These are phyloP conservation scores for Sphaerulina vaccinii DNA, from an alignment of 2,329 filamentous ascomycete genomes.

Conservation along the genomic window DNA sequence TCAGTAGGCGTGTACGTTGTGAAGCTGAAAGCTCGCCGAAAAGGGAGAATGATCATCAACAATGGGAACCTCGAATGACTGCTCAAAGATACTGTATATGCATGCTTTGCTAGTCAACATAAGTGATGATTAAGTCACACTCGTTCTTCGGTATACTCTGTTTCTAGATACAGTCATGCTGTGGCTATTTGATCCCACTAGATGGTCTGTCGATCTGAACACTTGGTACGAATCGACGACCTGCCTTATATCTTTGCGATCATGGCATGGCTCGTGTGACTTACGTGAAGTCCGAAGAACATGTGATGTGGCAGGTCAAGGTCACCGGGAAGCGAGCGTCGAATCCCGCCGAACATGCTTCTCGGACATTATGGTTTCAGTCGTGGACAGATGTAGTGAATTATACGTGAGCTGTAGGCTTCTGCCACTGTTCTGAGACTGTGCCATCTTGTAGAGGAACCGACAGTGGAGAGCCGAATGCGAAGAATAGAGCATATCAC, in stretches of 20 bases:
- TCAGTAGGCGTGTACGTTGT: no score
- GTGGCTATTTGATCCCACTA: not conserved
- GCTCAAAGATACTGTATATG: slow-evolving; percentile 17
- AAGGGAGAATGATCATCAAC: no score
- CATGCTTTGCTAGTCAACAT: not conserved
- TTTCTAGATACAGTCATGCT: not conserved
- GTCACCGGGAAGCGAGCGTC: slow-evolving; percentile 5
- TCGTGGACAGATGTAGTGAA: no score
- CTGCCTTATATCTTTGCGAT: slow-evolving; percentile 2
- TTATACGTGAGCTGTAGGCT: no score
- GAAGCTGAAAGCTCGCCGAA: no score
- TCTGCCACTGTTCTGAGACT: no score
- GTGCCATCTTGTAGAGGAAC: not conserved
- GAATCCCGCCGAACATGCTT: no score
- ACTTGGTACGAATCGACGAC: slow-evolving; percentile 1
- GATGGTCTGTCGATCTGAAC: not conserved
- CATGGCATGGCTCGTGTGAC: not conserved
- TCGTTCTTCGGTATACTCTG: not conserved
- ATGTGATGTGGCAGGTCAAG: not conserved
- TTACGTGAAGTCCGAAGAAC: not conserved
- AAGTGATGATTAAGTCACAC: not conserved
- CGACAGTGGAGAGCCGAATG: slow-evolving; percentile 10
- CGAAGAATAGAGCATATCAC: no score
- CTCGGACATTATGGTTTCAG: no score
- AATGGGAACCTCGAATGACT: no score